Evolutionary conservation across 2,329 filamentous ascomycete genomes (phyloP), one percentile per base, ranked within the genome.

Genomic region (Colletotrichum endophyticum): DNA sequence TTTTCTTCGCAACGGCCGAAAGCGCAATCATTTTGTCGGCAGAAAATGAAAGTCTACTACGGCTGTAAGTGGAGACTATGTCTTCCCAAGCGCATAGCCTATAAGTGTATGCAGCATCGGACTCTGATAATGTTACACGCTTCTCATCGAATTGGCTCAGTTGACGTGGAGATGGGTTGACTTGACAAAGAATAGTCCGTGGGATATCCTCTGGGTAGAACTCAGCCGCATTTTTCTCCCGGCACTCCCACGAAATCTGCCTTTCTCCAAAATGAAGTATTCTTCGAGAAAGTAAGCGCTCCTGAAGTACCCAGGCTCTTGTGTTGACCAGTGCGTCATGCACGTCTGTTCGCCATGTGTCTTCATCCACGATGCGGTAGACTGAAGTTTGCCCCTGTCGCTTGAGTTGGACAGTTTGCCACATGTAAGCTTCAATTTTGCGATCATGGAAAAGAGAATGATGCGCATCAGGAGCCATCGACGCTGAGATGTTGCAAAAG

Each of bases 401-500:
- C n/a, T 22, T 25, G 19, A 28, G 28, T 57, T 5, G 44, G 8
- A 36, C 39, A 5, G 5, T 13, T 27, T 68, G 66, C n/a, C 44
- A 30, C 5, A 4, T 9, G 13, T 16, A 16, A 8, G 3, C 12
- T 3, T 36, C 30, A 15, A 49, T n/a, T 5, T 61, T 28, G 6
- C 69, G 61, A 2, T 32, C 8, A 16, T 30, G 57, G 44, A 73
- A 78, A 0, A 79, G 56, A 1, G 72, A 73, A 4, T 73, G 59
- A 8, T 44, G 27, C 28, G 69, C 69, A 28, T 78, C 63, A 8
- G 25, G 49, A 4, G 79, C 77, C 2, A 59, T 68, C 6, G 73
- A 66, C 3, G 79, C 79, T 1, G 78, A 80, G 25, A 80, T 78
- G 25, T 80, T 80, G 73, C 79, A 73, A 25, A 73, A 80, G 9